Evolutionary conservation across 805 yeast species (phyloP).

Genomic region (Tetrapisispora arboricola): DNA sequence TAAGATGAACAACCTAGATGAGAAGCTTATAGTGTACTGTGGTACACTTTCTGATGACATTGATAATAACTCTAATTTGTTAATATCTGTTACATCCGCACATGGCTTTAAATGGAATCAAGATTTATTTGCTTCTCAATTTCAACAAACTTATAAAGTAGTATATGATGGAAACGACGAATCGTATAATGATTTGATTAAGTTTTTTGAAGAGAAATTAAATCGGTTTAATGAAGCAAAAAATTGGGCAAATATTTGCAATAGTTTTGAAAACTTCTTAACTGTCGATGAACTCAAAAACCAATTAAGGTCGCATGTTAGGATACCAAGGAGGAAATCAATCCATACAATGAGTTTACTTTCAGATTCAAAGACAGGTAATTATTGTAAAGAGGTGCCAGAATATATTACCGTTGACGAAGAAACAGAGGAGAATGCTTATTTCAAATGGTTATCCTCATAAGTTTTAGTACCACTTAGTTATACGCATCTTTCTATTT

Average conservation of each 20-base stretch:
- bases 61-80: conserved; percentile 4
- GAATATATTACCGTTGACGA: conserved; percentile 16
- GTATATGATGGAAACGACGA: conserved; percentile 28
- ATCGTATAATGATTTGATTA: conserved; percentile 6
- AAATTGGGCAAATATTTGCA: neutral
- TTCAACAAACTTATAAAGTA: conserved; percentile 44
- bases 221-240: neutral
- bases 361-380: conserved; percentile 22
- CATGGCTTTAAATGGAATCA: conserved; percentile 75
- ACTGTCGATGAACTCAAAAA: neutral
- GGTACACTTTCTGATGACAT: neutral
- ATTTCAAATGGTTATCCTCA: conserved; percentile 9
- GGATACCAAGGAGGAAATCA: conserved; percentile 21
- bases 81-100: conserved; percentile 34
- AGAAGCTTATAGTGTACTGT: neutral
- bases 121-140: conserved; percentile 62
- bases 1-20: neutral
- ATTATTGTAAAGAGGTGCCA: conserved; percentile 11
- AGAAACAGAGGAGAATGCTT: conserved; percentile 17
- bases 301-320: conserved; percentile 1
- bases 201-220: neutral
- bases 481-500: too few species aligned
- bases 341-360: conserved; percentile 19
- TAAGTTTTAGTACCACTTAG: too few species aligned
- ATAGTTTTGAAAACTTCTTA: neutral